Evolutionary conservation across 2,329 filamentous ascomycete genomes (phyloP), one percentile per base, ranked within the genome.

Genomic region (Ramichloridium luteum): DNA sequence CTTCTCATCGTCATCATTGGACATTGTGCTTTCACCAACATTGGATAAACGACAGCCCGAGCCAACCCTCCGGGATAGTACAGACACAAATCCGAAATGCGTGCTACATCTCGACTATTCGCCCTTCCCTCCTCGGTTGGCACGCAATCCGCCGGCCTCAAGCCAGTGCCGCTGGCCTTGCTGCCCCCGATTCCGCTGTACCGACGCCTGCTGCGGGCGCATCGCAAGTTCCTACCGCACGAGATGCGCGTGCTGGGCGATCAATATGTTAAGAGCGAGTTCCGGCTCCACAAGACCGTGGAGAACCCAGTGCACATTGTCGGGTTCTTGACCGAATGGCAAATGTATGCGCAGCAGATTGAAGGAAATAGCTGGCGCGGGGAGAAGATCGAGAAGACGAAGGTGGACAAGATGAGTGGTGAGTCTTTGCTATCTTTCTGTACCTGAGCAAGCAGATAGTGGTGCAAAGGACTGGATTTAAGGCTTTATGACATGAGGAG

Each of bases 281-380:
- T 96, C 47, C 71, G 83, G 38, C 79, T 80, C 1, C 90, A 96
- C 52, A 71, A 70, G 38, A 68, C 74, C 18, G 73, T 92, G 29
- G 88, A 96, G 38, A 96, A 96, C 50, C 86, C 90, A 0, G 72
- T 83, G 15, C 88, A 96, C 53, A 74, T 98, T 59, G 84, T 96
- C 48, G 90, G 88, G 2, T 98, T 98, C 57, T 67, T 98, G 46
- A 88, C 82, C 0, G 86, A 96, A 57, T 98, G 88, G 88, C 90
- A 98, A 57, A 62, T 83, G 31, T 98, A 96, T 53, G 86, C 85
- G 2, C 88, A 98, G 55, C 77, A 84, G 53, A 62, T 98, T 11
- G 88, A 96, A 52, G 88, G 86, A 0, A 79, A 93, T 32, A 57
- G 68, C 0, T 96, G 90, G 90, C 67, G 71, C 37, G 88, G 79